A percentile compares a stretch with the other conserved stretches of the same genome.
phyloP scores from a whole-genome alignment of 2,329 filamentous ascomycete genomes.

The Botrytis hyacinthi region DNA sequence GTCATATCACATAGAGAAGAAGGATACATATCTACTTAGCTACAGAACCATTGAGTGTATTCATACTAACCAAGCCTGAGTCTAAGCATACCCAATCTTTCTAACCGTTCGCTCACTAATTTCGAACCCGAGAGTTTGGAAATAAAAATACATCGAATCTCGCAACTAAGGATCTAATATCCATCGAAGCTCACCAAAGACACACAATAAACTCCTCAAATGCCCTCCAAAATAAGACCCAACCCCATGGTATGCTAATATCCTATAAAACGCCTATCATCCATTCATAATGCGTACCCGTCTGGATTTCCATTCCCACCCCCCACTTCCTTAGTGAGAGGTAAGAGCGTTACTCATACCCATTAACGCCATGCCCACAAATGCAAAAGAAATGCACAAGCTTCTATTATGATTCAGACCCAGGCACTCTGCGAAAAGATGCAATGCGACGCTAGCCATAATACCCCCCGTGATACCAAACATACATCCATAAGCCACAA shows the following conservation, averaged over 20 bases:
- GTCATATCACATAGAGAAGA: neutral
- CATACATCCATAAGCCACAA: slow-evolving; percentile 71
- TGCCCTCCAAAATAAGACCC: neutral
- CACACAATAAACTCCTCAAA: neutral
- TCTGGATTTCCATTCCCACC: neutral
- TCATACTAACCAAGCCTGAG: neutral
- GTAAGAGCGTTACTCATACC: slow-evolving; percentile 83
- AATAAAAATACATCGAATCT: neutral
- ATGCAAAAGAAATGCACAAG: slow-evolving; percentile 76
- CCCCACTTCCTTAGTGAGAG: slow-evolving; percentile 40
- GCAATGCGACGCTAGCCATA: slow-evolving; percentile 90
- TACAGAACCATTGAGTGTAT: neutral
- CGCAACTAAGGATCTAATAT: neutral
- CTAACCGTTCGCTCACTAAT: neutral
- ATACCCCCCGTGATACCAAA: slow-evolving; percentile 91
- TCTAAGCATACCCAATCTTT: neutral
- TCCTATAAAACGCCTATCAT: slow-evolving; percentile 17
- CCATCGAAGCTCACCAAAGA: neutral
- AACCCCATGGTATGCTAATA: slow-evolving; percentile 1
- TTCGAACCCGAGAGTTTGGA: neutral
- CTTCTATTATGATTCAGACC: slow-evolving; percentile 77
- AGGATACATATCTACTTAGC: neutral
- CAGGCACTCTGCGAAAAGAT: slow-evolving; percentile 83
- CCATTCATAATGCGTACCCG: slow-evolving; percentile 14
- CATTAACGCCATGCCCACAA: slow-evolving; percentile 83